These are phyloP conservation scores for Chrysoporthe austroafricana DNA, from an alignment of 2,329 filamentous ascomycete species.

Conservation along the genomic window DNA sequence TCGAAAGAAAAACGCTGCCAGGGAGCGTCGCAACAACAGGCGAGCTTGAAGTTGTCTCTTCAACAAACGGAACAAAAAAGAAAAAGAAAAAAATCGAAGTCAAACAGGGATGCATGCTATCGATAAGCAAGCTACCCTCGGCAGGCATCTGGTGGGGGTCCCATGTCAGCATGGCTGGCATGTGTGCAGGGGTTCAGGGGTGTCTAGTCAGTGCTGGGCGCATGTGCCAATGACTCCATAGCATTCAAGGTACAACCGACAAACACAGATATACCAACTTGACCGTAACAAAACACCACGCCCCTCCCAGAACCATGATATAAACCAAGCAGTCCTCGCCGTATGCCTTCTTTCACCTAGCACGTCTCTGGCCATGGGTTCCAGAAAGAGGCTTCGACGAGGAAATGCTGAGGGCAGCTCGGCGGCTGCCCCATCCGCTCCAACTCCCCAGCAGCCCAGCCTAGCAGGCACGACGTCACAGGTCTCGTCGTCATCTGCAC, in stretches of 20 bases:
- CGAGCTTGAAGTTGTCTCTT: neutral
- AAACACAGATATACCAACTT: slow-evolving; percentile 10
- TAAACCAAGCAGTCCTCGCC: neutral
- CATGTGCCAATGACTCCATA: slow-evolving; percentile 11
- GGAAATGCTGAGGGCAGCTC: slow-evolving; percentile 37
- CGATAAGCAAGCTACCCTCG: slow-evolving; percentile 31
- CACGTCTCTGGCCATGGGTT: slow-evolving; percentile 40
- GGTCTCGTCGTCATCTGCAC: slow-evolving; percentile 23
- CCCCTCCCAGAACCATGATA: neutral
- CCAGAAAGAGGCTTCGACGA: slow-evolving; percentile 46
- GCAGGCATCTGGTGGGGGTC: slow-evolving; percentile 13
- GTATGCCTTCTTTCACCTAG: neutral
- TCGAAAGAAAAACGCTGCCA: neutral
- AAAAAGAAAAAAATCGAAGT: slow-evolving; percentile 20
- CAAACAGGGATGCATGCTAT: slow-evolving; percentile 17
- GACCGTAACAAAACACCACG: slow-evolving; percentile 3
- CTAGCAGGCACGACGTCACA: slow-evolving; percentile 28
- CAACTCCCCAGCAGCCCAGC: slow-evolving; percentile 31
- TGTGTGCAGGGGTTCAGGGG: slow-evolving; percentile 7
- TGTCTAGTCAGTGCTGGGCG: neutral
- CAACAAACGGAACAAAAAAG: neutral
- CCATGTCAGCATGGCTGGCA: neutral
- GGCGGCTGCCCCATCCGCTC: slow-evolving; percentile 21
- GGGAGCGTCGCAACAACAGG: neutral
- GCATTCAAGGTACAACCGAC: neutral